A percentile compares a stretch with the other conserved stretches of the same genome.
Evolutionary conservation across 257 asterid species (phyloP).

Genomic region (Gentiana macrophylla): DNA sequence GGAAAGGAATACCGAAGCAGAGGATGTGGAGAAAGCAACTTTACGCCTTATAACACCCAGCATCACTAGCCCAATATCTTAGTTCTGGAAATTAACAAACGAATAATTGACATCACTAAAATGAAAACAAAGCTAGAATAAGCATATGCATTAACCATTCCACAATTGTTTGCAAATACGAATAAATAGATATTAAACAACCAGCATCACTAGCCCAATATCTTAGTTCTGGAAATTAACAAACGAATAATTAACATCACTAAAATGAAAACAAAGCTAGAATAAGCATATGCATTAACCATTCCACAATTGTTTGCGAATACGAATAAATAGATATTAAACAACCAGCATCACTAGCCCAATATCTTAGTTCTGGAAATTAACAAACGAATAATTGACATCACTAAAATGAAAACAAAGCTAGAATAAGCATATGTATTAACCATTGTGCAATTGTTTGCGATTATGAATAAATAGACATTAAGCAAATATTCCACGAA

Average conservation of each 20-base stretch:
- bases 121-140: background rate
- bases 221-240: conserved; percentile 15
- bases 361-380: conserved; percentile 25
- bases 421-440: background rate
- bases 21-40: conserved; percentile 55
- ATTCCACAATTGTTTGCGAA: background rate
- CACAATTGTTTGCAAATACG: background rate
- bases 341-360: conserved; percentile 63
- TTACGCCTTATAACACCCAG: conserved; percentile 82
- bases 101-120: too few relatives aligned
- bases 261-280: background rate
- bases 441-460: background rate
- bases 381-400: too few relatives aligned
- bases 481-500: background rate
- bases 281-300: background rate
- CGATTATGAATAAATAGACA: background rate
- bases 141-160: background rate
- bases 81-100: conserved; percentile 12
- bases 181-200: conserved; percentile 18
- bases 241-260: too few relatives aligned
- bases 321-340: conserved; percentile 1
- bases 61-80: conserved; percentile 44
- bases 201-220: conserved; percentile 57
- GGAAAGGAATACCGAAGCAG: conserved; percentile 34
- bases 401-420: background rate